Percentiles rank a stretch among this genome's conserved stretches.
Evolutionary conservation across 1,284 basidiomycete species (phyloP).

Genomic region (Malassezia furfur): DNA sequence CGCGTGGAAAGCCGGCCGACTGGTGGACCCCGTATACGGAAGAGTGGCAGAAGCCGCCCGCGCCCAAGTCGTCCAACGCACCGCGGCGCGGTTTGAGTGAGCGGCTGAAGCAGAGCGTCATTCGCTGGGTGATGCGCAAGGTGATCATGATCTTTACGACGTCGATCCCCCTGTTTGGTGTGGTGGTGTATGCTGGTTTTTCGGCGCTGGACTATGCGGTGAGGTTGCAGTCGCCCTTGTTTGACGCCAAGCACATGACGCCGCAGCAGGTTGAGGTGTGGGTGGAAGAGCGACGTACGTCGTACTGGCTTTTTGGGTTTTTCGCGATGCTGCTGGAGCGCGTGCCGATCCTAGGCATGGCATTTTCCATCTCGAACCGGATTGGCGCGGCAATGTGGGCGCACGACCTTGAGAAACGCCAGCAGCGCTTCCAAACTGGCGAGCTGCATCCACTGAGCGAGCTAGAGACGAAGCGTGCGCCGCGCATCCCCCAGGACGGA

Average conservation of each 20-base stretch:
- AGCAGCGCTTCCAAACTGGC: constrained; percentile 27
- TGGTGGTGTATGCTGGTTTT: constrained; percentile 24
- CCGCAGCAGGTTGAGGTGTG: constrained; percentile 36
- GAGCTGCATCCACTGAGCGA: constrained; percentile 11
- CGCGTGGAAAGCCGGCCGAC: constrained; percentile 35
- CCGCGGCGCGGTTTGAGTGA: not conserved
- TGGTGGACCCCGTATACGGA: constrained; percentile 46
- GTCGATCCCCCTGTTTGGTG: constrained; percentile 23
- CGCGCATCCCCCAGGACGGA: not conserved
- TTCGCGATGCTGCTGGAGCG: constrained; percentile 35
- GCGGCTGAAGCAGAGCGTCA: not conserved
- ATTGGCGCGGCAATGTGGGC: constrained; percentile 48
- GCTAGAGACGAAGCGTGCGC: constrained; percentile 4
- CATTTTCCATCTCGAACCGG: constrained; percentile 41
- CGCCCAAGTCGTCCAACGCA: not conserved
- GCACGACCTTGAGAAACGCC: constrained; percentile 46
- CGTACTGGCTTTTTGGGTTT: constrained; percentile 40
- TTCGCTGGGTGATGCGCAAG: not conserved
- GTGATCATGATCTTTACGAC: not conserved
- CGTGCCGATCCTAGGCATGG: constrained; percentile 36
- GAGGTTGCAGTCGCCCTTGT: constrained; percentile 27
- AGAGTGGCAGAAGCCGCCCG: constrained; percentile 38
- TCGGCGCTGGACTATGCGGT: constrained; percentile 29
- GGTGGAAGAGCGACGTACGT: constrained; percentile 38
- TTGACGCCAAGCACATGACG: constrained; percentile 43